A percentile compares a stretch with the other conserved stretches of the same genome.
phyloP scores from a whole-genome alignment of 306 rosid species.

The Acacia acuminata region DNA sequence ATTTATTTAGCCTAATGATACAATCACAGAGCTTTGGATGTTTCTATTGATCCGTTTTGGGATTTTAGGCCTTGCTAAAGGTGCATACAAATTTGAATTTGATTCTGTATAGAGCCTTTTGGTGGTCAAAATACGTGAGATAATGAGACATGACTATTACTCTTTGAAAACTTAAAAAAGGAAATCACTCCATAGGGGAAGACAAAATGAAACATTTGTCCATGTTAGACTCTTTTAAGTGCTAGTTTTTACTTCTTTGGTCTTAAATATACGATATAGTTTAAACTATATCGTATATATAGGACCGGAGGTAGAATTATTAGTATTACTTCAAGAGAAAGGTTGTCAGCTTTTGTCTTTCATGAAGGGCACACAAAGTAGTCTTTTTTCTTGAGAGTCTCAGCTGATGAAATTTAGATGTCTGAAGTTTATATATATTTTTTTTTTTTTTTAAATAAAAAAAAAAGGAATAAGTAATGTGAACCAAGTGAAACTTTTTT shows the following conservation, averaged over 20 bases:
- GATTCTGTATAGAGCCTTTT: neutral
- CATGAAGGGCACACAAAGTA: neutral
- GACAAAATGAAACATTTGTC: neutral
- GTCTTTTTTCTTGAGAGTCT: neutral
- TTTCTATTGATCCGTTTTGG: neutral
- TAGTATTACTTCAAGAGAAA: neutral
- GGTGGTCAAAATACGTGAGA: neutral
- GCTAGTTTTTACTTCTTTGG: neutral
- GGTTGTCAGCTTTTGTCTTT: neutral
- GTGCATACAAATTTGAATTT: neutral
- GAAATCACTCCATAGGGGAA: neutral
- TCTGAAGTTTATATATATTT: neutral
- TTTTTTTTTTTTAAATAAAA: neutral
- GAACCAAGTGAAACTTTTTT: neutral
- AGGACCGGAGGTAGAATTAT: too few relatives aligned
- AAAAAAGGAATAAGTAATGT: neutral
- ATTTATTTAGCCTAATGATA: neutral
- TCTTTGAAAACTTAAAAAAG: neutral
- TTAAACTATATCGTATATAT: too few relatives aligned
- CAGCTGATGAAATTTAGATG: neutral
- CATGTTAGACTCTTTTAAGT: neutral
- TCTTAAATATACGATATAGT: too few relatives aligned
- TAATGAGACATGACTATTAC: neutral
- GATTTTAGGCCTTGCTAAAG: neutral
- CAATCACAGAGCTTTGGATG: neutral